Conservation (phyloP, 768 basidiomycete genomes). For the Coprinopsis marcescibilis region DNA sequence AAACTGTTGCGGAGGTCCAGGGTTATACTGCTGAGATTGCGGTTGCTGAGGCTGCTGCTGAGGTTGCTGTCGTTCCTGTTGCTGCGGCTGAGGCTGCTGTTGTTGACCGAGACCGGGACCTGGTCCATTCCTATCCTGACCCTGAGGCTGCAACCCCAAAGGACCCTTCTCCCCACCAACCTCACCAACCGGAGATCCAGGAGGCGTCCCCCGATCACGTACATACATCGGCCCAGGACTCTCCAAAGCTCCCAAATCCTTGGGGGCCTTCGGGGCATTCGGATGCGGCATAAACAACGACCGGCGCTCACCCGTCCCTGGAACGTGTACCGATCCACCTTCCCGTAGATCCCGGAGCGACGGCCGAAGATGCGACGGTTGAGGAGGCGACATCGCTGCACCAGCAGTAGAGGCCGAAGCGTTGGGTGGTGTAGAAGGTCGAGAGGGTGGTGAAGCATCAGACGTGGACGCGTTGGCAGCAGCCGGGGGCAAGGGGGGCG, state of each 20-base stretch:
- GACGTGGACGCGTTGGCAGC: background rate
- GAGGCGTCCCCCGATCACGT: background rate
- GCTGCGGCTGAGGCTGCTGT: background rate
- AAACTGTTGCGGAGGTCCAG: background rate
- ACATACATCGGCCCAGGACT: conserved; percentile 58
- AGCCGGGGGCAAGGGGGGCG: conserved; percentile 2
- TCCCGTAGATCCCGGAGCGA: conserved; percentile 27
- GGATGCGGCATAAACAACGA: conserved; percentile 42
- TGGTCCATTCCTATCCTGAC: no score
- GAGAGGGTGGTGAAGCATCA: no score
- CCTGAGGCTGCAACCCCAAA: background rate
- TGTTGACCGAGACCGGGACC: background rate
- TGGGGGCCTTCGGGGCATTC: conserved; percentile 38
- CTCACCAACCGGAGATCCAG: background rate
- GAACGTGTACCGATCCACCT: conserved; percentile 21
- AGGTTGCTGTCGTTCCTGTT: background rate
- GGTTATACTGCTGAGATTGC: background rate
- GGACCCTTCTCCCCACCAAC: background rate
- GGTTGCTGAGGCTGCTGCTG: background rate
- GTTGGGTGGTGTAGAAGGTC: conserved; percentile 12
- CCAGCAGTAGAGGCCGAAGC: background rate
- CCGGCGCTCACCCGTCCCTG: conserved; percentile 27
- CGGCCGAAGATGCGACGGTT: conserved; percentile 17
- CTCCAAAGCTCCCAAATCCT: conserved; percentile 16
- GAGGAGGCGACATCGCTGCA: conserved; percentile 9